Conservation (phyloP, 495 filamentous ascomycete genomes). For the Penicillium parvum region DNA sequence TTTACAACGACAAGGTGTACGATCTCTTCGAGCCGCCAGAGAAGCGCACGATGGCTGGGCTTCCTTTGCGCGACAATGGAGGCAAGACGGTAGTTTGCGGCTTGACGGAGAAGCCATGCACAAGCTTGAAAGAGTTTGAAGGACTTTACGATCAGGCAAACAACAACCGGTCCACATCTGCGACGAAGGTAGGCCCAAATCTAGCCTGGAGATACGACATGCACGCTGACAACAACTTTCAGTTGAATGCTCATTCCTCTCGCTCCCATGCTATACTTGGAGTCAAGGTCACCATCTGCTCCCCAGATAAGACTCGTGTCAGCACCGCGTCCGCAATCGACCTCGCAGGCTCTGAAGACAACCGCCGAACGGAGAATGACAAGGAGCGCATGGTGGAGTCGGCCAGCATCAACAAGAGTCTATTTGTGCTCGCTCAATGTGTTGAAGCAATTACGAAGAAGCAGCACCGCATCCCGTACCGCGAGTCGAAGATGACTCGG, state of each 20-base stretch:
- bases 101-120: constrained; percentile 78
- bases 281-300: constrained; percentile 77
- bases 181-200: constrained; percentile 63
- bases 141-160: constrained; percentile 90
- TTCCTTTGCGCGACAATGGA: constrained; percentile 86
- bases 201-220: not conserved
- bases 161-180: constrained; percentile 82
- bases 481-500: constrained; percentile 96
- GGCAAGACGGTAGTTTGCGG: constrained; percentile 89
- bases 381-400: constrained; percentile 92
- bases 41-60: constrained; percentile 77
- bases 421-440: constrained; percentile 93
- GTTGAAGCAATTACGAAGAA: constrained; percentile 89
- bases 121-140: constrained; percentile 90
- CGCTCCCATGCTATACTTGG: constrained; percentile 90
- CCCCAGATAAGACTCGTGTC: constrained; percentile 62
- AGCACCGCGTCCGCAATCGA: constrained; percentile 94
- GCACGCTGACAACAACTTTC: constrained; percentile 13
- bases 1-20: constrained; percentile 95
- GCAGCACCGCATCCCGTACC: constrained; percentile 79
- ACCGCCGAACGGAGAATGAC: constrained; percentile 88
- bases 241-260: constrained; percentile 90
- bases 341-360: constrained; percentile 94
- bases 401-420: constrained; percentile 96
- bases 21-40: constrained; percentile 90